Base-by-base conservation (phyloP, 306 rosid species). In the Senna siamea region DNA sequence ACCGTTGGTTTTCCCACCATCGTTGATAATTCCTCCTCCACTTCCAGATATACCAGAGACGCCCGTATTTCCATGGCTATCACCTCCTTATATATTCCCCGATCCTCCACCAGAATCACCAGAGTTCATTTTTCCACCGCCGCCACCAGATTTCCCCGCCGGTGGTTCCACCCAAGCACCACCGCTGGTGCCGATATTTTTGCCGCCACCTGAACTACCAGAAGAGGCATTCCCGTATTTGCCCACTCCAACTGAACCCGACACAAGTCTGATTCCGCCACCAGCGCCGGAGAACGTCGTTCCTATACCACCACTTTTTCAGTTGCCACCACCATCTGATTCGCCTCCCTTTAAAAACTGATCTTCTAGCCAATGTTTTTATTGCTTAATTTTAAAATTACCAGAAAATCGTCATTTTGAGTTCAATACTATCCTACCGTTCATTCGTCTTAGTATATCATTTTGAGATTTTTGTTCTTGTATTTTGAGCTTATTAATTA, bases 11-110 rank as follows among this genome's bases (percentile, higher is more conserved):
- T 17, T 71, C 1, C 85, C 82, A 18, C 84, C 87, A 15, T 14
- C 69, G 12, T 10, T 80, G 50, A 9, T 68, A 32, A 61, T 75
- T 56, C 85, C 88, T 4, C 92, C 89, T 4, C 91, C 91, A 1
- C 52, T 76, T 10, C 51, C 50, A 43, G 70, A 56, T 56, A 14
- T 52, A 7, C 43, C 85, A 11, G 66, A 79, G 53, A 28, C 75
- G 3, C 92, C 92, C 41, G 14, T 71, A 26, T 71, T 62, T 60
- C 87, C 93, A n/a, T 83, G 82, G 83, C 76, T 76, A 5, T 48
- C 87, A 46, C 89, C 93, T 54, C 86, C 87, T n/a, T 79, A 69
- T 47, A n/a, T 22, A 13, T 67, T 61, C 66, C 62, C 75, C 3
- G 51, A 67, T 5, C 32, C 76, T 47, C 81, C 82, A 6, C 61